Evolutionary conservation across 768 basidiomycete species (phyloP).

Genomic region (Crucibulum laeve): DNA sequence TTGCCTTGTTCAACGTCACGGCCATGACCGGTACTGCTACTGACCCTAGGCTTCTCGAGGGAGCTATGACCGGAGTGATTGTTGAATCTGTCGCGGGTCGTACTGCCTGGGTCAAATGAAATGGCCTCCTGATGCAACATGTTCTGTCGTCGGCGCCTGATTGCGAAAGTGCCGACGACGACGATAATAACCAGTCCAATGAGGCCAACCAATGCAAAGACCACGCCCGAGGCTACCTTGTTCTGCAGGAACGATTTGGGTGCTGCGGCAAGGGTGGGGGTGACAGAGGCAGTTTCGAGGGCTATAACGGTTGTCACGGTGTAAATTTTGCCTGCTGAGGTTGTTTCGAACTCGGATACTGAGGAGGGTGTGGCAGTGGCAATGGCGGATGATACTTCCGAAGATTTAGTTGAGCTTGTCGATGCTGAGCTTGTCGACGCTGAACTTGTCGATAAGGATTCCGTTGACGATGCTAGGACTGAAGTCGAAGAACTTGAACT

Average conservation of each 20-base stretch:
- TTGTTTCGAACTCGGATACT: background rate
- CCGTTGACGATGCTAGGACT: background rate
- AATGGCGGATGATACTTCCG: too few species aligned
- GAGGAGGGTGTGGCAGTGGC: too few species aligned
- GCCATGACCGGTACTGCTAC: conserved; percentile 22
- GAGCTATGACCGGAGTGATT: conserved; percentile 13
- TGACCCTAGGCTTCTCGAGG: conserved; percentile 20
- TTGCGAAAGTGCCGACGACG: conserved; percentile 34
- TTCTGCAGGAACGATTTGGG: conserved; percentile 54
- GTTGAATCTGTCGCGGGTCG: conserved; percentile 15
- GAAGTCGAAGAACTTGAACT: background rate
- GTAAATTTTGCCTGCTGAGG: background rate
- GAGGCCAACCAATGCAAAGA: conserved; percentile 52
- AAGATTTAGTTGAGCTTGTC: too few species aligned
- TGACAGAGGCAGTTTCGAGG: background rate
- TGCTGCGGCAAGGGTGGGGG: conserved; percentile 5
- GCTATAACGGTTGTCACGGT: background rate
- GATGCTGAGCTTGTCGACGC: background rate
- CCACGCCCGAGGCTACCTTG: conserved; percentile 55
- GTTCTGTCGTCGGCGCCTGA: conserved; percentile 45
- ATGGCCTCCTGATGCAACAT: conserved; percentile 40
- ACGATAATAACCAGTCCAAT: conserved; percentile 42
- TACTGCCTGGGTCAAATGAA: conserved; percentile 42
- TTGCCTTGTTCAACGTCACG: background rate
- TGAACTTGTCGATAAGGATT: background rate